Evolutionary conservation across 345 rosid genomes (phyloP).

Genomic region (Brassica incana): DNA sequence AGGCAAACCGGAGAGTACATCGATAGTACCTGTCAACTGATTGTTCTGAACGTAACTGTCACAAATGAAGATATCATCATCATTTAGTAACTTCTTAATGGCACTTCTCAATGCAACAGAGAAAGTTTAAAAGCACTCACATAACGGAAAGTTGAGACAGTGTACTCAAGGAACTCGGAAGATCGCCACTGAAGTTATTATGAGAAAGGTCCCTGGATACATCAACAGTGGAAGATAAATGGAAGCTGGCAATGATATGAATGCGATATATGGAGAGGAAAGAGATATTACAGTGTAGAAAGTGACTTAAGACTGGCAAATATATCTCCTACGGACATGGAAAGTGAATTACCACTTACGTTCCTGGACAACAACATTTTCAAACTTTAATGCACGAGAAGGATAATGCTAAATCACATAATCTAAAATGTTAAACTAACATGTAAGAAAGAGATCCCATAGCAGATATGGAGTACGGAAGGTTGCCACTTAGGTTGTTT

Average conservation of each 20-base stretch:
- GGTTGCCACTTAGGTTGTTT: constrained; percentile 83
- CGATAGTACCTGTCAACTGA: constrained; percentile 78
- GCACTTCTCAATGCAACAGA: constrained; percentile 1
- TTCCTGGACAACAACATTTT: constrained; percentile 41
- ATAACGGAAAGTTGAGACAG: constrained; percentile 65
- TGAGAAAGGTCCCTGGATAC: constrained; percentile 81
- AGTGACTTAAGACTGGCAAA: constrained; percentile 61
- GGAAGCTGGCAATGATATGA: not conserved
- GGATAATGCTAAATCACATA: not conserved
- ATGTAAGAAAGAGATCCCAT: constrained; percentile 71
- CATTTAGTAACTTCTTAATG: not conserved
- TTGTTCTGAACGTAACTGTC: constrained; percentile 89
- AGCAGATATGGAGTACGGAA: constrained; percentile 82
- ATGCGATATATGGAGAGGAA: not conserved
- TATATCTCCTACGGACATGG: constrained; percentile 66
- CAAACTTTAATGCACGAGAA: not conserved
- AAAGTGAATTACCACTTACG: constrained; percentile 73
- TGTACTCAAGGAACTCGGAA: constrained; percentile 78
- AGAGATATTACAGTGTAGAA: constrained; percentile 64
- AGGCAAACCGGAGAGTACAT: constrained; percentile 63
- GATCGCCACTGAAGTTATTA: constrained; percentile 89
- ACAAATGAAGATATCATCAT: constrained; percentile 34
- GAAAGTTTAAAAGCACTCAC: constrained; percentile 55
- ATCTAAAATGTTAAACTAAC: constrained; percentile 52
- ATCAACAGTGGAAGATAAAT: constrained; percentile 3